Percentiles rank a stretch among this genome's conserved stretches.
These are phyloP conservation scores for Sclerotinia borealis DNA, from an alignment of 2,329 filamentous ascomycete genomes.

Conservation along the genomic window DNA sequence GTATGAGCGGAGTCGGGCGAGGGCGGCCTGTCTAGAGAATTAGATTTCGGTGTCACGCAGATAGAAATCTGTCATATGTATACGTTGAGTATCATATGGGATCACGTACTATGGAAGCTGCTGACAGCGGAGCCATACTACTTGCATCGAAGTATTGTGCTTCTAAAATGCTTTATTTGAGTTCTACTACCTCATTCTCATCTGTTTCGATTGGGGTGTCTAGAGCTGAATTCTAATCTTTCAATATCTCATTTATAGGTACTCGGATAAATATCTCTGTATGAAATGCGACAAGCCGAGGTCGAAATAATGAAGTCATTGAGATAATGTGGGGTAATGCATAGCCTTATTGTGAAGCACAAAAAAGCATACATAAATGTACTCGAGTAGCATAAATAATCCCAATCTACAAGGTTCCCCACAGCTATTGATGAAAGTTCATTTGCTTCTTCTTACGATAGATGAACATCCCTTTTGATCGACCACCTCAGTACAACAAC, in stretches of 20 bases:
- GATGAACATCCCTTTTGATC: neutral
- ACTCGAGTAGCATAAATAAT: neutral
- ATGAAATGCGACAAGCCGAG: neutral
- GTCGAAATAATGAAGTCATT: conserved; percentile 1
- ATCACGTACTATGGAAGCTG: conserved; percentile 27
- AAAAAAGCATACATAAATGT: neutral
- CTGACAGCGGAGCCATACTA: conserved; percentile 31
- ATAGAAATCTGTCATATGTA: neutral
- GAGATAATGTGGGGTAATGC: conserved; percentile 4
- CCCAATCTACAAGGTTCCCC: neutral
- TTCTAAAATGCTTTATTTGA: conserved; percentile 29
- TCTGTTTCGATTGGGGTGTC: conserved; percentile 23
- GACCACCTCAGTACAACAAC: too few relatives aligned
- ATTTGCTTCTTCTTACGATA: neutral
- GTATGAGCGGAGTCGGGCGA: conserved; percentile 56
- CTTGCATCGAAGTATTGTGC: conserved; percentile 31
- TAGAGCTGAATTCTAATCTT: neutral
- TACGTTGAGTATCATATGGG: neutral
- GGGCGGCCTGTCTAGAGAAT: conserved; percentile 26
- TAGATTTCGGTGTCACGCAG: neutral
- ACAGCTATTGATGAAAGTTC: neutral
- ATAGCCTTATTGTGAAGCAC: too few relatives aligned
- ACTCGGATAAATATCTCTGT: neutral
- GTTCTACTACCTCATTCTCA: conserved; percentile 28
- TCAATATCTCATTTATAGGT: neutral